Conservation (phyloP, 1,284 basidiomycete genomes). For the Ustanciosporium gigantosporum region DNA sequence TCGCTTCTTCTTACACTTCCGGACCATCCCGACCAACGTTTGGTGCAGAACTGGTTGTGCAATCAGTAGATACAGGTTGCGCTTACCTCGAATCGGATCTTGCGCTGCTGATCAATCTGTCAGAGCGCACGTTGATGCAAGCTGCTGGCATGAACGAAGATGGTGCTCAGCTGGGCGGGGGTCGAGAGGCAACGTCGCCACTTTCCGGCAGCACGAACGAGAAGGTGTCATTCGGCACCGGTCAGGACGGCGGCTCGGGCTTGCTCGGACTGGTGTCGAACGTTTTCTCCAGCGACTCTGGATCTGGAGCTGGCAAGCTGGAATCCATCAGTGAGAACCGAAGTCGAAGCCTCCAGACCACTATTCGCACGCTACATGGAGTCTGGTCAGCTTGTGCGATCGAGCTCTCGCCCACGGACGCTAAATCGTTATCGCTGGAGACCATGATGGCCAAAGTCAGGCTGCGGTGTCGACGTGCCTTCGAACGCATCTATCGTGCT, state of each 20-base stretch:
- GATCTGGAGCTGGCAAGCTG: conserved; percentile 1
- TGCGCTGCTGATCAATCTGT: conserved; percentile 41
- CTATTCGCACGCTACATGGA: conserved; percentile 37
- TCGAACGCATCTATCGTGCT: conserved; percentile 83
- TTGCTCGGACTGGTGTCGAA: conserved; percentile 48
- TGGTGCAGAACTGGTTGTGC: conserved; percentile 26
- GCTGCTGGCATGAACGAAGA: conserved; percentile 1
- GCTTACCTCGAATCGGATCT: conserved; percentile 38
- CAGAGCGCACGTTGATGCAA: conserved; percentile 38
- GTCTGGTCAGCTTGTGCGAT: conserved; percentile 27
- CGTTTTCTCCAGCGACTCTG: conserved; percentile 35
- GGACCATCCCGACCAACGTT: conserved; percentile 21
- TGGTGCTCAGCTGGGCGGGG: neutral
- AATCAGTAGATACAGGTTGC: conserved; percentile 16
- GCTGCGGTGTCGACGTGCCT: conserved; percentile 24
- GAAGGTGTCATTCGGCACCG: neutral
- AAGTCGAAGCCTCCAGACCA: conserved; percentile 14
- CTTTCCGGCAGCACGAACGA: conserved; percentile 1
- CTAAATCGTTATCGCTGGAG: conserved; percentile 34
- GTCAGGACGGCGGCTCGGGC: conserved; percentile 6
- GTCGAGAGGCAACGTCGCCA: neutral
- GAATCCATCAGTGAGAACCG: conserved; percentile 1
- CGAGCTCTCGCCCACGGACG: conserved; percentile 13
- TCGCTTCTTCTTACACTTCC: conserved; percentile 61
- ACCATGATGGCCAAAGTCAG: conserved; percentile 17